phyloP scores from a whole-genome alignment of 2,329 filamentous ascomycete genomes.

The Phialophora tarda region DNA sequence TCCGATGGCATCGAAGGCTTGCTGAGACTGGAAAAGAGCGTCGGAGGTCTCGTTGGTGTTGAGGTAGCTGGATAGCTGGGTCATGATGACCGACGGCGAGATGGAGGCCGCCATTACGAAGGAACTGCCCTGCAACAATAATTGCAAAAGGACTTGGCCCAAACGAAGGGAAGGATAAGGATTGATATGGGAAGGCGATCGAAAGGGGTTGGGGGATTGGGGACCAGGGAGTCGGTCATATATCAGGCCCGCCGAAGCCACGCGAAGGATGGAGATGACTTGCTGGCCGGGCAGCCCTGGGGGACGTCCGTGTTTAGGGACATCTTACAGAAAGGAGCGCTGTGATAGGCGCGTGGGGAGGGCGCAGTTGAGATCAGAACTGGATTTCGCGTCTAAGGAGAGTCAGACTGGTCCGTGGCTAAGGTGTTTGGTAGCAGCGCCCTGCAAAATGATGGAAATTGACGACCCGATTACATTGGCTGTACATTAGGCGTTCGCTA shows the following conservation, averaged over 20 bases:
- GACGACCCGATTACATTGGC: conserved; percentile 25
- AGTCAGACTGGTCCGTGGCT: conserved; percentile 18
- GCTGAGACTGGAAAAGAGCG: conserved; percentile 39
- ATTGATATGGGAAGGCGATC: conserved; percentile 20
- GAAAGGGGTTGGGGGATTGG: conserved; percentile 20
- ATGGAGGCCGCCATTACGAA: conserved; percentile 39
- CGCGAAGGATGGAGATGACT: neutral
- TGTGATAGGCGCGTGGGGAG: conserved; percentile 26
- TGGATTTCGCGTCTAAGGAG: conserved; percentile 7
- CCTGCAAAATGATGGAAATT: conserved; percentile 12
- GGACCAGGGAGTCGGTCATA: conserved; percentile 13
- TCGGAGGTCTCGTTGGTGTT: conserved; percentile 37
- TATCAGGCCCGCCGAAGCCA: conserved; percentile 19
- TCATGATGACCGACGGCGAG: conserved; percentile 42
- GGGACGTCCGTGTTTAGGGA: neutral
- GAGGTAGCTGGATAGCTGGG: conserved; percentile 38
- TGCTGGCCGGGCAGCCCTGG: conserved; percentile 1
- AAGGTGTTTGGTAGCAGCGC: conserved; percentile 12
- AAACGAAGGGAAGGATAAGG: conserved; percentile 24
- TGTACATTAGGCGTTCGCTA: conserved; percentile 20
- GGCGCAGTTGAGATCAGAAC: conserved; percentile 27
- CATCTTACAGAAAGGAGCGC: neutral
- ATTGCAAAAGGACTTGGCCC: conserved; percentile 21
- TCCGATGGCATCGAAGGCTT: conserved; percentile 36
- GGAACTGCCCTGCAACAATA: conserved; percentile 23